Evolutionary conservation across 768 basidiomycete species (phyloP).

Genomic region (Suillus fuscotomentosus): DNA sequence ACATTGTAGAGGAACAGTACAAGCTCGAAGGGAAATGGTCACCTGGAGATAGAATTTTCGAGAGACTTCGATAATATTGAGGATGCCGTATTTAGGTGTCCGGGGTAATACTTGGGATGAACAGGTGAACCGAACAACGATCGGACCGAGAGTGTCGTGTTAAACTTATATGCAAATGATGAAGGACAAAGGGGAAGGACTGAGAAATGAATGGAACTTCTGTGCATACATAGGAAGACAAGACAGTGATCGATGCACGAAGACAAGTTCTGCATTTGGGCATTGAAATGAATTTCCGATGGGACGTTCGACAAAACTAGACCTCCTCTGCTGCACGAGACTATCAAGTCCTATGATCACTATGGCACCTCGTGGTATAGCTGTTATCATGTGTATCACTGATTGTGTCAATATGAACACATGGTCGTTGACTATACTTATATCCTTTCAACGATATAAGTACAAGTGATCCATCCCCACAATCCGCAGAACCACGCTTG

Average conservation of each 20-base stretch:
- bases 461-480: neutral
- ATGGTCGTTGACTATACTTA: constrained; percentile 3
- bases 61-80: neutral
- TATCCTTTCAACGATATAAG: neutral
- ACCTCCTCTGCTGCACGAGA: neutral
- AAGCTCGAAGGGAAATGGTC: neutral
- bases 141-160: neutral
- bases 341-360: neutral
- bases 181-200: neutral
- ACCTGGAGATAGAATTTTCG: neutral
- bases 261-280: too few species aligned
- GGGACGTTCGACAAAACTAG: too few species aligned
- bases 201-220: neutral
- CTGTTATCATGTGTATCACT: neutral
- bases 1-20: neutral
- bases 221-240: neutral
- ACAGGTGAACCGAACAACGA: neutral
- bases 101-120: neutral
- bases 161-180: neutral
- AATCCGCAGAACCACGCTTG: neutral
- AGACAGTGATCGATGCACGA: neutral
- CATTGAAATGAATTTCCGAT: too few species aligned
- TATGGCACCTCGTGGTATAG: neutral
- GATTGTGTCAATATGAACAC: neutral
- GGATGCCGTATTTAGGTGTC: neutral